phyloP scores from a whole-genome alignment of 495 filamentous ascomycete species.

The Collariella sp. region DNA sequence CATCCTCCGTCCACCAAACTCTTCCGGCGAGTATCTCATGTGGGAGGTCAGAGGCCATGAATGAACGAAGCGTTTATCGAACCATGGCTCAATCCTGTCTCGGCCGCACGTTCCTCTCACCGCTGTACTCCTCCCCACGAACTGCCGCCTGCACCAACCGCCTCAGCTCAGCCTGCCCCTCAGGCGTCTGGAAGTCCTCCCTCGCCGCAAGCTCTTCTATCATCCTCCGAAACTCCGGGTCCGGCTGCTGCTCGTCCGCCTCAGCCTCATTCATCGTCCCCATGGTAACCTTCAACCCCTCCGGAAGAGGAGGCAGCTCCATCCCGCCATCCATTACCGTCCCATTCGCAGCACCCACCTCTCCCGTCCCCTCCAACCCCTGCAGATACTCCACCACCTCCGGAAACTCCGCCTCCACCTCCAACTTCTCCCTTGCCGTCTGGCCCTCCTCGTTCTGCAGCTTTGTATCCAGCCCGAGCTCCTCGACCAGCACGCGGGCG shows the following conservation, averaged over 20 bases:
- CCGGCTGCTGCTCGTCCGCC: constrained; percentile 45
- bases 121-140: constrained; percentile 40
- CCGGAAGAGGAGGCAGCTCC: constrained; percentile 47
- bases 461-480: constrained; percentile 60
- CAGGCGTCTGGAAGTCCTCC: constrained; percentile 62
- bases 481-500: constrained; percentile 70
- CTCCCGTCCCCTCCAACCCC: constrained; percentile 35
- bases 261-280: constrained; percentile 57
- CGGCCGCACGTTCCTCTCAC: constrained; percentile 54
- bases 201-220: constrained; percentile 71
- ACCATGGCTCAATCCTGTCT: constrained; percentile 45
- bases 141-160: constrained; percentile 64
- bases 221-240: constrained; percentile 62
- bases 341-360: constrained; percentile 23
- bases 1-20: constrained; percentile 37
- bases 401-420: constrained; percentile 59
- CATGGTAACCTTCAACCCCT: constrained; percentile 58
- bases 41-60: constrained; percentile 46
- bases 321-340: background rate
- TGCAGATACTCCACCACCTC: constrained; percentile 60
- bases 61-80: constrained; percentile 5
- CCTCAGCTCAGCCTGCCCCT: constrained; percentile 60
- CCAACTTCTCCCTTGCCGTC: constrained; percentile 64
- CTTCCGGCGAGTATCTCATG: constrained; percentile 42
- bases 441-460: constrained; percentile 55